Percentiles rank a stretch among this genome's conserved stretches.
Evolutionary conservation across 306 rosid genomes (phyloP).

Genomic region (Cucurbita argyrosperma): DNA sequence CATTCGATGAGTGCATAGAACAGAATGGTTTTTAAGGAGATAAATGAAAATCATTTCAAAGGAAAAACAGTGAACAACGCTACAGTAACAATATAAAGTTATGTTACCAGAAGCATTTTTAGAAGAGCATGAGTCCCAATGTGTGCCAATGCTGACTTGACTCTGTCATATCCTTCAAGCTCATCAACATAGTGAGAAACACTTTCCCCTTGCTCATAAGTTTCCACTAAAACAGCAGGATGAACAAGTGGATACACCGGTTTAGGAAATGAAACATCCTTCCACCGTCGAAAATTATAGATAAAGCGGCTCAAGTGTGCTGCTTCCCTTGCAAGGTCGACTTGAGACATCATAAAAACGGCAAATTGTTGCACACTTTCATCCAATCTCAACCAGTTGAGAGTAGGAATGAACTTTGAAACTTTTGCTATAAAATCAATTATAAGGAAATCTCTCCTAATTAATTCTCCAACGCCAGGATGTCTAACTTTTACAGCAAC

Average conservation of each 20-base stretch:
- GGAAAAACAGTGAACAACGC: not conserved
- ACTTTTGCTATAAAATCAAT: constrained; percentile 61
- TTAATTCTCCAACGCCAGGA: constrained; percentile 96
- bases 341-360: constrained; percentile 99
- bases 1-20: not conserved
- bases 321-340: constrained; percentile 99
- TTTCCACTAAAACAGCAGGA: constrained; percentile 97
- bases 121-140: constrained; percentile 94
- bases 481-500: constrained; percentile 97
- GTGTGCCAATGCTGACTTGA: constrained; percentile 87
- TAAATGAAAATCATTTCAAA: not conserved
- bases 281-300: constrained; percentile 83
- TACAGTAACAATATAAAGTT: not conserved
- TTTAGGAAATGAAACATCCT: constrained; percentile 94
- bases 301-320: constrained; percentile 92
- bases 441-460: constrained; percentile 85
- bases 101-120: constrained; percentile 94
- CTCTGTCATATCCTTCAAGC: constrained; percentile 62
- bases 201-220: constrained; percentile 87
- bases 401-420: constrained; percentile 66
- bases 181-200: constrained; percentile 78
- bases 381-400: constrained; percentile 90
- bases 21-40: not conserved
- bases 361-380: constrained; percentile 99
- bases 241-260: constrained; percentile 96